Evolutionary conservation across 2,329 filamentous ascomycete species (phyloP).

Genomic region (Chaetomium globosum): DNA sequence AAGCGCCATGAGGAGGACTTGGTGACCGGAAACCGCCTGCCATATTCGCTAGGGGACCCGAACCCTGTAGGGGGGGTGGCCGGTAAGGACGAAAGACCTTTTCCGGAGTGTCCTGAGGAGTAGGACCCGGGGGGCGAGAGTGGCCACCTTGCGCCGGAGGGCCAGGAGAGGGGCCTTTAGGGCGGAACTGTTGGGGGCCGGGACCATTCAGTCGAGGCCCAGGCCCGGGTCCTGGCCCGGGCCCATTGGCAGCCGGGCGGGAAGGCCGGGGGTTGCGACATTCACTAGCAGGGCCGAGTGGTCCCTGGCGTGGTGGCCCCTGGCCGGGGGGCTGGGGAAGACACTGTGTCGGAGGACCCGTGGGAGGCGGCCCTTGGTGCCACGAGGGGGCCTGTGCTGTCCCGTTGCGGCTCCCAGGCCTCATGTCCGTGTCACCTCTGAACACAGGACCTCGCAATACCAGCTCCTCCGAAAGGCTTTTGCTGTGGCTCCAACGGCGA

Average conservation of each 20-base stretch:
- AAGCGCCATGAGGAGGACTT: conserved; percentile 5
- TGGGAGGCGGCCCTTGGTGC: conserved; percentile 34
- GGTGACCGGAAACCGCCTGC: conserved; percentile 26
- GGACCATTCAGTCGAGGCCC: background rate
- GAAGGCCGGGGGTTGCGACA: background rate
- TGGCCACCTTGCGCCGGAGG: background rate
- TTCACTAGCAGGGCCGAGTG: conserved; percentile 10
- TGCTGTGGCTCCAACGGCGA: conserved; percentile 16
- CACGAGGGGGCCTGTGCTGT: conserved; percentile 16
- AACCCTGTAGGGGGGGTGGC: conserved; percentile 26
- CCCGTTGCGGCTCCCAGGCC: conserved; percentile 31
- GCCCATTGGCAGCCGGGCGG: background rate
- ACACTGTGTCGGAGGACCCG: conserved; percentile 35
- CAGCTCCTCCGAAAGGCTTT: background rate
- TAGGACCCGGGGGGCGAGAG: conserved; percentile 2
- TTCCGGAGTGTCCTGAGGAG: conserved; percentile 1
- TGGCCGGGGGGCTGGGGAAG: conserved; percentile 34
- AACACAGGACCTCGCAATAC: conserved; percentile 24
- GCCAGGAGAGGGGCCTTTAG: conserved; percentile 13
- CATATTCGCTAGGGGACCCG: conserved; percentile 32
- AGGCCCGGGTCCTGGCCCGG: background rate
- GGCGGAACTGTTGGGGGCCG: conserved; percentile 5
- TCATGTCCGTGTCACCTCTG: conserved; percentile 28
- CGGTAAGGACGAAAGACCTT: conserved; percentile 19
- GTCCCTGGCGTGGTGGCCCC: conserved; percentile 23